Evolutionary conservation across 2,329 filamentous ascomycete species (phyloP), one percentile per base, ranked within the genome.

Genomic region (Talaromyces sp.): DNA sequence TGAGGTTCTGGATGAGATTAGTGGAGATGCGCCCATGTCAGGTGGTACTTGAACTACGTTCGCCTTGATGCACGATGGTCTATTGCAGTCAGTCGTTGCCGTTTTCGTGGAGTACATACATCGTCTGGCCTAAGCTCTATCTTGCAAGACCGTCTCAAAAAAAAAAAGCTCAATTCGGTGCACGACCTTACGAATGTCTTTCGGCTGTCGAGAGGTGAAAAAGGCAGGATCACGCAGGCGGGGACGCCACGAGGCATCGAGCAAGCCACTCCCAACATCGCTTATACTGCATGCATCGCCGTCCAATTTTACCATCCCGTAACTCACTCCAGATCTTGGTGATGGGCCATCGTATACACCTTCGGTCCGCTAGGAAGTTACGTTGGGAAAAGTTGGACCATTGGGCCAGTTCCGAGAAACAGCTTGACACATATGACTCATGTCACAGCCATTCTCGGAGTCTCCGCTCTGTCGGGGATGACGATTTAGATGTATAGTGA

Each of bases 1-100:
- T 31, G 66, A 75, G 65, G 69, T 77, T 18, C 62, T 77, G 66
- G 72, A 77, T 64, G 75, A 78, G 46, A 72, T 77, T 61, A 76
- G 73, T 67, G 62, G 62, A 18, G 60, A 64, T 60, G 35, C 48
- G 12, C 48, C 48, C 23, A 25, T 39, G 16, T 54, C 33, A 16
- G 58, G 16, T 60, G 46, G 58, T 18, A 60, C 42, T 44, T 64
- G 58, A 61, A 11, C 18, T 60, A 23, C 25, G 54, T 21, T 44
- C 23, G 50, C 16, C 2, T 33, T 21, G 18, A 37, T 35, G 31
- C n/a, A 12, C 3, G 18, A 16, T 23, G 31, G 31, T n/a, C n/a
- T n/a, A 35, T 21, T 31, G 23, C 18, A 6, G 14, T 54, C 16
- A 31, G 46, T 28, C 14, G 23, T 31, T 50, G 23, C 7, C 16